Base-by-base conservation (phyloP, 1,284 basidiomycete genomes). In the Fistulinella cinereoalba region DNA sequence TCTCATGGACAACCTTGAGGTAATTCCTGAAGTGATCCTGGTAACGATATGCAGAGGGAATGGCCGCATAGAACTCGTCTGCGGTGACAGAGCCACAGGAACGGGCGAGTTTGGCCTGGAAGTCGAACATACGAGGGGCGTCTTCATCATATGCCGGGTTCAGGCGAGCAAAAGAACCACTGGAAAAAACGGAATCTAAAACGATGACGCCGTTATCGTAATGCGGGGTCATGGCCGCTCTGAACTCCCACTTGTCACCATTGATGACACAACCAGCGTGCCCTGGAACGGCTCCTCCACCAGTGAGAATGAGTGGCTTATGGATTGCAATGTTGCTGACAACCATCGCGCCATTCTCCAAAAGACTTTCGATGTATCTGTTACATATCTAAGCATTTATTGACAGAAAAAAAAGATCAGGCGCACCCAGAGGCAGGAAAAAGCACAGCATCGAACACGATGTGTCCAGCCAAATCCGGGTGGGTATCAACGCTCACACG, bases 291-390 rank as follows among this genome's bases (percentile, higher is more conserved):
- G 46, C 51, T 29, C 50, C 57, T 3, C 55, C 3, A 2, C 49
- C 55, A 2, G 34, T 46, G 23, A 63, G 53, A 28, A 62, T 57
- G 24, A 62, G 54, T 0, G 63, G 61, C 27, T 62, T 62, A 47
- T 57, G 59, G 4, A 63, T 63, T 3, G 43, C 29, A 36, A 64
- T 44, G 28, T 64, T 47, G 22, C 18, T 52, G 1, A 54, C 54
- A 9, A 64, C 51, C 62, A 65, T 65, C 4, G 63, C 61, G 6
- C 61, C 61, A n/a, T 60, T 63, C 47, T 63, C 63, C 29, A 65
- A 23, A 18, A 65, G 61, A 22, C 61, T 61, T 43, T 62, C 61
- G 13, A 63, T 27, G 16, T 65, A 65, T 3, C 63, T 62, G 18
- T 1, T 0, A 15, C 11, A 4, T n/a, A n/a, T n/a, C n/a, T n/a